Conservation (phyloP, 148 eudicot genomes). For the Silene uniflora region DNA sequence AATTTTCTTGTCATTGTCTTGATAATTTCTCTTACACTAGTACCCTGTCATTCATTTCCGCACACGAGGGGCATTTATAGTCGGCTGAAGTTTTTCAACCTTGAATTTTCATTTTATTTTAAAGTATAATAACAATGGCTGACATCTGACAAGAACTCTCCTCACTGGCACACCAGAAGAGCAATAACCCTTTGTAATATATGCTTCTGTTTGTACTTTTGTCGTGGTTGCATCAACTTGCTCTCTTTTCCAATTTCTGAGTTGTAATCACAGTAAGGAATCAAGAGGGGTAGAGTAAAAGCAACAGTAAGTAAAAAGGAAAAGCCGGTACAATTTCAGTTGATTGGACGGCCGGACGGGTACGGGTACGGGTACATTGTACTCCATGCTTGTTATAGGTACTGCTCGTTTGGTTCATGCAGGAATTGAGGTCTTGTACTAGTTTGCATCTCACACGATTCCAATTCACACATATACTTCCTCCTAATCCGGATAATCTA, state of each 20-base stretch:
- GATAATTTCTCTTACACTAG: neutral
- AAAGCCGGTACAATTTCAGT: no score
- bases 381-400: no score
- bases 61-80: neutral
- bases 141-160: neutral
- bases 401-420: no score
- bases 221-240: neutral
- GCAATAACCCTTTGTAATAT: neutral
- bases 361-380: no score
- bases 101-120: neutral
- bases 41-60: neutral
- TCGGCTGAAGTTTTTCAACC: neutral
- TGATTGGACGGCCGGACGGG: no score
- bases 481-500: no score
- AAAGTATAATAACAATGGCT: neutral
- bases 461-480: no score
- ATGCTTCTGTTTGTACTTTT: neutral
- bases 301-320: no score
- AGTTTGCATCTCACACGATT: no score
- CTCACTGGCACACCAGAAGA: neutral
- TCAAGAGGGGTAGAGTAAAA: no score
- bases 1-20: no score
- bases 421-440: no score
- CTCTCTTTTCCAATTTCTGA: neutral
- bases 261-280: neutral